Percentiles rank a stretch among this genome's conserved stretches.
Evolutionary conservation across 1,284 basidiomycete genomes (phyloP).

Genomic region (Flammula alnicola): DNA sequence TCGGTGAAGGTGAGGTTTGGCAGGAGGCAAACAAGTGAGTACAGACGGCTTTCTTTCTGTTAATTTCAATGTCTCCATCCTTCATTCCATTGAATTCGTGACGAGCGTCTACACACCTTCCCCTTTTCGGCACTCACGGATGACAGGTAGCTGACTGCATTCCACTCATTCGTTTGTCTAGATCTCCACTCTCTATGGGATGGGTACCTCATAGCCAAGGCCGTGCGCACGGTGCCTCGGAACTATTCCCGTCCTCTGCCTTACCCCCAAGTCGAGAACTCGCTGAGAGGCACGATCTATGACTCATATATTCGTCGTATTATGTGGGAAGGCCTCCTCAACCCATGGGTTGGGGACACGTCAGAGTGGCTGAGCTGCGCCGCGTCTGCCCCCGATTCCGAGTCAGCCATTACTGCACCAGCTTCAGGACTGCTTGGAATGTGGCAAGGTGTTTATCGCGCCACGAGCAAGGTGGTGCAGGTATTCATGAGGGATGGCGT

Average conservation of each 20-base stretch:
- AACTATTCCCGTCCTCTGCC: conserved; percentile 82
- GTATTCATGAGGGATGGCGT: conserved; percentile 20
- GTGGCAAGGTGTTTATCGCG: conserved; percentile 33
- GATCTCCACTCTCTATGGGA: conserved; percentile 92
- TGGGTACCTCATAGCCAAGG: conserved; percentile 77
- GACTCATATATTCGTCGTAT: conserved; percentile 89
- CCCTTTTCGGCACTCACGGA: too few relatives aligned
- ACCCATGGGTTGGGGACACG: conserved; percentile 64
- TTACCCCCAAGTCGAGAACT: conserved; percentile 65
- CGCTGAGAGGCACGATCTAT: conserved; percentile 83
- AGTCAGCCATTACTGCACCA: background rate
- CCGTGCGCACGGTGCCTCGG: conserved; percentile 69
- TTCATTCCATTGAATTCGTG: too few relatives aligned
- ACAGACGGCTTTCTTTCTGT: background rate
- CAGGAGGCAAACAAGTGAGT: conserved; percentile 67
- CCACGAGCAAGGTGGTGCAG: conserved; percentile 11
- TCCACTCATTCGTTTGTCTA: too few relatives aligned
- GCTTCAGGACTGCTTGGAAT: conserved; percentile 14
- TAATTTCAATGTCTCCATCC: too few relatives aligned
- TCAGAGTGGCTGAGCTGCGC: conserved; percentile 75
- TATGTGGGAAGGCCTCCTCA: conserved; percentile 80
- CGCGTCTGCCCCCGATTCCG: conserved; percentile 7
- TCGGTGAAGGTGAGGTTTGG: conserved; percentile 73
- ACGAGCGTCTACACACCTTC: too few relatives aligned
- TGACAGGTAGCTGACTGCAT: too few relatives aligned